phyloP scores from a whole-genome alignment of 2,329 filamentous ascomycete species.

The Aspergillus latus region DNA sequence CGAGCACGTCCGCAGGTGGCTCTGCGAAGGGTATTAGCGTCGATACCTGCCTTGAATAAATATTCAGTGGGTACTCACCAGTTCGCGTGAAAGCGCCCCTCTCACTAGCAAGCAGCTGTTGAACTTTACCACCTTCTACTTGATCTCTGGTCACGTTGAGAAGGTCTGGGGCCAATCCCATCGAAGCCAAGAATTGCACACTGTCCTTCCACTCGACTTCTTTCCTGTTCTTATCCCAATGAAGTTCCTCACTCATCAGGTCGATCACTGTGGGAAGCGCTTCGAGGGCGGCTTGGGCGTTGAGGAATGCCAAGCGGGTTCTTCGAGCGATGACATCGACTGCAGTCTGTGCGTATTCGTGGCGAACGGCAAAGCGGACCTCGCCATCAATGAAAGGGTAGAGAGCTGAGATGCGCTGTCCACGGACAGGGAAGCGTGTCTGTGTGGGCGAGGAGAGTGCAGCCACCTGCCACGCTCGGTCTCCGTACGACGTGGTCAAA shows the following conservation, averaged over 20 bases:
- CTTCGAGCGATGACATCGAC: conserved; percentile 83
- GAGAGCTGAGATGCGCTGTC: conserved; percentile 72
- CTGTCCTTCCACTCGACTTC: conserved; percentile 78
- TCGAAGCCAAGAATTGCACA: conserved; percentile 58
- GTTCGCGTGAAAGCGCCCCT: conserved; percentile 42
- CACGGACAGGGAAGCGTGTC: conserved; percentile 77
- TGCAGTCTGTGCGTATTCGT: conserved; percentile 90
- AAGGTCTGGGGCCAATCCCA: conserved; percentile 62
- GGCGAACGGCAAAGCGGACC: conserved; percentile 78
- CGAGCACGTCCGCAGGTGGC: conserved; percentile 36
- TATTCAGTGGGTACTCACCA: conserved; percentile 33
- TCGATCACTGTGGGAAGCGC: conserved; percentile 83
- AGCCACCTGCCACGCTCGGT: conserved; percentile 88
- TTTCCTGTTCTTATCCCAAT: conserved; percentile 72
- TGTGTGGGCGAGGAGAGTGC: conserved; percentile 75
- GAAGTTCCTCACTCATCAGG: conserved; percentile 80
- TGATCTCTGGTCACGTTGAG: conserved; percentile 56
- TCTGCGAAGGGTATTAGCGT: conserved; percentile 9
- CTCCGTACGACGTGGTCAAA: conserved; percentile 82
- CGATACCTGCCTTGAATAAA: not conserved
- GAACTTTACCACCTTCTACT: conserved; percentile 57
- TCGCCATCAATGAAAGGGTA: conserved; percentile 94
- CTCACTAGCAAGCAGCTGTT: conserved; percentile 44
- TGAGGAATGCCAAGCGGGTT: conserved; percentile 83
- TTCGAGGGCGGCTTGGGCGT: conserved; percentile 86